Base-by-base conservation (phyloP, 192 early-diverging fungal genomes). In the Podila epigama region DNA sequence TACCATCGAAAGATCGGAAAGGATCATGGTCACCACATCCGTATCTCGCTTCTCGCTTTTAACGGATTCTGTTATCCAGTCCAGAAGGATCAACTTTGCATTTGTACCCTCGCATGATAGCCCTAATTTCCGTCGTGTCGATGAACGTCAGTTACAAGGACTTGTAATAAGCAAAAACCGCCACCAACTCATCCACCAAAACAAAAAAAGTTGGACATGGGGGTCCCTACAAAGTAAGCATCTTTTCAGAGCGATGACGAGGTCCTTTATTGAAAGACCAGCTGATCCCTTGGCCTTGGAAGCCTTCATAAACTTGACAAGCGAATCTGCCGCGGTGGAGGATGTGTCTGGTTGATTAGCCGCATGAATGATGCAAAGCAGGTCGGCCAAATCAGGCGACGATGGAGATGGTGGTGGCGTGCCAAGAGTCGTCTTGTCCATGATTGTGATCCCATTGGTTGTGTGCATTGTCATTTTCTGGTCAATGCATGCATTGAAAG, bases 221-320 rank as follows among this genome's bases (percentile, higher is more conserved):
- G 20, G 1, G 20, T 33, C 39, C 27, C 35, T 77, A 77, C 73
- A 37, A 2, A 52, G 31, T 31, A 68, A 60, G 11, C 53, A 77
- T 20, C 44, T 28, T 33, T 51, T 27, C 32, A 77, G 63, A 28
- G 73, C 73, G 25, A 60, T 40, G 22, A 55, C 58, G 2, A 77
- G 35, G 32, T 77, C 66, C 18, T 37, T 51, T 22, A 42, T 9
- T 2, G 54, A 33, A 2, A 77, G 59, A 11, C 33, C 25, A 6
- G 25, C 25, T 2, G n/a, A 18, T 22, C n/a, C 44, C 44, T 10
- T 48, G 2, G 53, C 16, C 35, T 63, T 53, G 12, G 27, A 29
- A 20, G 58, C 51, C 16, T 66, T 61, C 51, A 52, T 50, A 51
- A 75, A 68, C 71, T 48, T 48, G 20, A 48, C 25, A 7, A 48